Percentiles rank a stretch among this genome's conserved stretches.
Evolutionary conservation across 495 filamentous ascomycete genomes (phyloP).

Genomic region (Aspergillus campestris): DNA sequence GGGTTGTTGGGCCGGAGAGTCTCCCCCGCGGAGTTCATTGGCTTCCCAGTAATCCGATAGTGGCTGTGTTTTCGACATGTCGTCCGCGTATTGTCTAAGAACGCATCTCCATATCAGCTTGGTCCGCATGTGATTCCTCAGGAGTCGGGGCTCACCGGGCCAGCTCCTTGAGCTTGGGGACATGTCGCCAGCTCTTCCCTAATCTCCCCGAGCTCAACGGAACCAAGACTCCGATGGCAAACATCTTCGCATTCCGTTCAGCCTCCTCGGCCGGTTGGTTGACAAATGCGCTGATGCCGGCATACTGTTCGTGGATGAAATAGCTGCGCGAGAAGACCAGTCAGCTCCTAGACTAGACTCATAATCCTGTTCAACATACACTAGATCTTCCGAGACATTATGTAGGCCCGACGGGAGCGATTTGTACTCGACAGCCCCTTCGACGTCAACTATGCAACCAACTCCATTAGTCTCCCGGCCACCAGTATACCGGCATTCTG

Average conservation of each 20-base stretch:
- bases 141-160: slow-evolving; percentile 44
- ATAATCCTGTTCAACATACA: slow-evolving; percentile 38
- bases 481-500: no score
- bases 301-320: slow-evolving; percentile 78
- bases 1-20: slow-evolving; percentile 21
- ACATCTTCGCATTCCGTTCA: slow-evolving; percentile 82
- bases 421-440: slow-evolving; percentile 90
- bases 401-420: slow-evolving; percentile 88
- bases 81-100: slow-evolving; percentile 24
- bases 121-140: no score
- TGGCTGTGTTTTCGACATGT: slow-evolving; percentile 42
- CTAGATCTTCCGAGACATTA: slow-evolving; percentile 76
- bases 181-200: slow-evolving; percentile 85
- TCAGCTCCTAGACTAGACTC: neutral
- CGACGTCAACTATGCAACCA: slow-evolving; percentile 56
- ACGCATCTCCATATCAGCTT: neutral
- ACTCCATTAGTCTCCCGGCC: slow-evolving; percentile 11
- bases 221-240: slow-evolving; percentile 83
- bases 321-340: slow-evolving; percentile 42
- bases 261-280: slow-evolving; percentile 70
- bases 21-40: slow-evolving; percentile 46
- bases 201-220: slow-evolving; percentile 79
- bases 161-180: slow-evolving; percentile 63
- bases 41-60: slow-evolving; percentile 76
- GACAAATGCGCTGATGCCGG: slow-evolving; percentile 87